Evolutionary conservation across 2,329 filamentous ascomycete species (phyloP), one percentile per base, ranked within the genome.

Genomic region (Claviceps sp.): DNA sequence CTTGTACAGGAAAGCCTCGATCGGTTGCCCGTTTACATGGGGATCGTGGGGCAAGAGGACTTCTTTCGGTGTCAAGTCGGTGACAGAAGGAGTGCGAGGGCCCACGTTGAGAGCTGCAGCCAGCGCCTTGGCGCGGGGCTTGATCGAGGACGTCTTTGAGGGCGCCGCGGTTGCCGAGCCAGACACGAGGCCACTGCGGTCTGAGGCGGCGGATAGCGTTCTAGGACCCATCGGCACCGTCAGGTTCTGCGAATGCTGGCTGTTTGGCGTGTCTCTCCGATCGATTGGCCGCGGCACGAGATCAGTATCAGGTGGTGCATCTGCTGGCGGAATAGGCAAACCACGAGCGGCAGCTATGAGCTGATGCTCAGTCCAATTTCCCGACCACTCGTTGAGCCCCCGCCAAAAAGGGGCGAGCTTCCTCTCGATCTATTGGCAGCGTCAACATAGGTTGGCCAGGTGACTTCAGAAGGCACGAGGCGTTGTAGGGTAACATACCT

Each of bases 1-100:
- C 65, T 95, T 95, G 74, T 98, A 98, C 1, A 98, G 72, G 58
- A 88, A 91, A 1, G 90, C 91, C 67, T 97, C 93, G 46, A 97
- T 75, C 1, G 86, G 86, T 60, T 95, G 88, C n/a, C 93, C 91
- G 59, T 97, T 95, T 45, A 97, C 86, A 60, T 86, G 91, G 0
- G 87, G 86, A 59, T 96, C 89, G 55, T 82, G 76, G 0, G 89
- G 85, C 2, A 96, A 72, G 54, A 82, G 74, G n/a, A 90, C 71
- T 68, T 96, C 91, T 57, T 85, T 84, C 1, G 86, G 86, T 0
- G 74, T 70, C 58, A 90, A 74, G 52, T 95, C 89, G 5, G 79
- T 75, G 42, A 82, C 79, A 0, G 85, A 85, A 48, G 76, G 78
- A 62, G 86, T 88, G 50, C 84, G 84, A 1, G 85, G 87, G n/a